phyloP scores from a whole-genome alignment of 1,139 yeast genomes.

The Arxiozyma slooffiae region DNA sequence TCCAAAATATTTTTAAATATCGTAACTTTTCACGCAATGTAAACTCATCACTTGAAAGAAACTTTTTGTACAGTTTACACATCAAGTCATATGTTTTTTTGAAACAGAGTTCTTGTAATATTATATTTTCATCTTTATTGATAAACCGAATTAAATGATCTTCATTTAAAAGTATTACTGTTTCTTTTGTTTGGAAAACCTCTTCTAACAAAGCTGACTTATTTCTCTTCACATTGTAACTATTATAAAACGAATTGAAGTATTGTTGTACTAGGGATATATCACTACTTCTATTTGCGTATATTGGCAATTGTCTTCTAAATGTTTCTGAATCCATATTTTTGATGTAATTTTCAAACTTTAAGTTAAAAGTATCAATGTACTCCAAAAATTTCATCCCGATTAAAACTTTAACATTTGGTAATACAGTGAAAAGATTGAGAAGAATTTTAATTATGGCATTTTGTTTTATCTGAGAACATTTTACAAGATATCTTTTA shows the following conservation, averaged over 20 bases:
- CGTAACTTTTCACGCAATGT: background rate
- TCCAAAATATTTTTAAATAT: background rate
- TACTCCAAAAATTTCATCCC: slow-evolving; percentile 29
- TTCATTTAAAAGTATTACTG: background rate
- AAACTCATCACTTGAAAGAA: background rate
- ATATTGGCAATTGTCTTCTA: slow-evolving; percentile 13
- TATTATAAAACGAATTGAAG: background rate
- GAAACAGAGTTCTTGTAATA: background rate
- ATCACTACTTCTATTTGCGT: slow-evolving; percentile 1
- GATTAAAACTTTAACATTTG: slow-evolving; percentile 19
- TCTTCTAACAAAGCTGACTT: background rate
- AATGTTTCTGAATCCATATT: slow-evolving; percentile 18
- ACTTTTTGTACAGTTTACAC: background rate
- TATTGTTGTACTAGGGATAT: background rate
- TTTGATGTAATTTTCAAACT: slow-evolving; percentile 19
- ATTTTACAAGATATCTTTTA: slow-evolving; percentile 19
- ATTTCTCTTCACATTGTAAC: background rate
- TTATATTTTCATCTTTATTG: background rate
- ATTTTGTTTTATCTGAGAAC: slow-evolving; percentile 15
- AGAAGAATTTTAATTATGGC: slow-evolving; percentile 23
- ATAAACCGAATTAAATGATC: background rate
- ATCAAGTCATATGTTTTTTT: background rate
- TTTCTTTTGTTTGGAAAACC: background rate
- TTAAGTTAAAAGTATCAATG: slow-evolving; percentile 16
- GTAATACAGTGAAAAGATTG: slow-evolving; percentile 19